Conservation (phyloP, 73 alveolate genomes). For the Paramecium tetraurelia region DNA sequence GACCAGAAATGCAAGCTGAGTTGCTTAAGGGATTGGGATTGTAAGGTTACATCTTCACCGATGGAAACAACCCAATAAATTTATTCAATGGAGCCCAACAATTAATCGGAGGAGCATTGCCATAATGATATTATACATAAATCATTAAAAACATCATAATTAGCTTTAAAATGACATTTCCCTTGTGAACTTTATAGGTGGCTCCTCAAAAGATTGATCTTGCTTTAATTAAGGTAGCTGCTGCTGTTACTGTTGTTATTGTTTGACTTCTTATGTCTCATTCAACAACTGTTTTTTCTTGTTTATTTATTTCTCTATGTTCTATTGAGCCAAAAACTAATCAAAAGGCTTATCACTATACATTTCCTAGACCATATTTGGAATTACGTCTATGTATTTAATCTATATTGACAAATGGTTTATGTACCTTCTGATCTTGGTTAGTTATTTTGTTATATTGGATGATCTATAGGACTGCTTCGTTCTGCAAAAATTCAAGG, state of each 20-base stretch:
- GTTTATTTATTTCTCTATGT: slow-evolving; percentile 6
- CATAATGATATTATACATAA: slow-evolving; percentile 22
- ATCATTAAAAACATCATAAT: background rate
- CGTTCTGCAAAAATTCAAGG: slow-evolving; percentile 28
- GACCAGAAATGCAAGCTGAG: slow-evolving; percentile 84
- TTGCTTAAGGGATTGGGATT: slow-evolving; percentile 80
- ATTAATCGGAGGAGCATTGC: slow-evolving; percentile 9
- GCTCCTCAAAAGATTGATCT: background rate
- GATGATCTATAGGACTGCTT: slow-evolving; percentile 29
- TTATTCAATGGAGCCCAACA: slow-evolving; percentile 76
- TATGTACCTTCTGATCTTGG: background rate
- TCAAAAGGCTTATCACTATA: slow-evolving; percentile 45
- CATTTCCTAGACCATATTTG: slow-evolving; percentile 50
- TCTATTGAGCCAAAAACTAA: background rate
- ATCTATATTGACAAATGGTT: background rate
- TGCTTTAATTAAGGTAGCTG: background rate
- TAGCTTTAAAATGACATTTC: background rate
- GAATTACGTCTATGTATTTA: slow-evolving; percentile 37
- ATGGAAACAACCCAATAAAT: slow-evolving; percentile 76
- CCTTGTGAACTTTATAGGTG: background rate
- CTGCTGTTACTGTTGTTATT: background rate
- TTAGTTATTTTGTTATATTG: slow-evolving; percentile 4
- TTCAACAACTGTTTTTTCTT: background rate
- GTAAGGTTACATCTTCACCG: slow-evolving; percentile 75
- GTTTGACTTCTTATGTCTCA: background rate